phyloP scores from a whole-genome alignment of 306 rosid genomes.

The Vicia sativa region DNA sequence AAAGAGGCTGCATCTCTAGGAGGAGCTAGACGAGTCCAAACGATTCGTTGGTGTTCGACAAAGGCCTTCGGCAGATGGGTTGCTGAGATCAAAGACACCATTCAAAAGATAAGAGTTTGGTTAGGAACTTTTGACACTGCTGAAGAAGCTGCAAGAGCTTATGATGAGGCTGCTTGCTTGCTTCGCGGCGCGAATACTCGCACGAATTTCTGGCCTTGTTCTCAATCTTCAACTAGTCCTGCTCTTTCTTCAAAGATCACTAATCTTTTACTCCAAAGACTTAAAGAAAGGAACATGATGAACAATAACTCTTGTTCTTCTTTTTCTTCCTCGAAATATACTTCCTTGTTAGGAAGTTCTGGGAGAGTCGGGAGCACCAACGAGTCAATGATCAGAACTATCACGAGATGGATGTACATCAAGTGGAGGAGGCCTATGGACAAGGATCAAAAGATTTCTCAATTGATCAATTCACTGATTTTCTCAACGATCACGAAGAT shows the following conservation, averaged over 20 bases:
- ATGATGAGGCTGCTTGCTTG: slow-evolving; percentile 96
- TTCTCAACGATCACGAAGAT: slow-evolving; percentile 77
- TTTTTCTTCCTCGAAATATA: too few species aligned
- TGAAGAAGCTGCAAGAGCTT: slow-evolving; percentile 96
- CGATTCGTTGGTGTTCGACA: slow-evolving; percentile 88
- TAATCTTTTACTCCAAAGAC: slow-evolving; percentile 86
- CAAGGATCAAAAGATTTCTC: slow-evolving; percentile 47
- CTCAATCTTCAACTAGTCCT: slow-evolving; percentile 63
- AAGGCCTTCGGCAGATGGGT: slow-evolving; percentile 95
- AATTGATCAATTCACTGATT: slow-evolving; percentile 60
- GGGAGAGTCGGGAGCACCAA: slow-evolving; percentile 2
- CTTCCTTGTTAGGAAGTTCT: neutral
- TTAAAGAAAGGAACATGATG: slow-evolving; percentile 67
- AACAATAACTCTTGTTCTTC: slow-evolving; percentile 40
- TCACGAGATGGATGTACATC: slow-evolving; percentile 35
- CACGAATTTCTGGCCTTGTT: slow-evolving; percentile 92
- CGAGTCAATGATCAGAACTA: too few species aligned
- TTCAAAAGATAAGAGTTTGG: slow-evolving; percentile 95
- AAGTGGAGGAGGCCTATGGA: slow-evolving; percentile 37
- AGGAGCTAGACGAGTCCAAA: slow-evolving; percentile 56
- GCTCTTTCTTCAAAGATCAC: slow-evolving; percentile 93
- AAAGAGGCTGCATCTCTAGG: slow-evolving; percentile 76
- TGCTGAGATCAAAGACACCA: slow-evolving; percentile 94
- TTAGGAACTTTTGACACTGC: slow-evolving; percentile 98
- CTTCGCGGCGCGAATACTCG: slow-evolving; percentile 89